Conservation (phyloP, 805 yeast genomes). For the Candida alai region DNA sequence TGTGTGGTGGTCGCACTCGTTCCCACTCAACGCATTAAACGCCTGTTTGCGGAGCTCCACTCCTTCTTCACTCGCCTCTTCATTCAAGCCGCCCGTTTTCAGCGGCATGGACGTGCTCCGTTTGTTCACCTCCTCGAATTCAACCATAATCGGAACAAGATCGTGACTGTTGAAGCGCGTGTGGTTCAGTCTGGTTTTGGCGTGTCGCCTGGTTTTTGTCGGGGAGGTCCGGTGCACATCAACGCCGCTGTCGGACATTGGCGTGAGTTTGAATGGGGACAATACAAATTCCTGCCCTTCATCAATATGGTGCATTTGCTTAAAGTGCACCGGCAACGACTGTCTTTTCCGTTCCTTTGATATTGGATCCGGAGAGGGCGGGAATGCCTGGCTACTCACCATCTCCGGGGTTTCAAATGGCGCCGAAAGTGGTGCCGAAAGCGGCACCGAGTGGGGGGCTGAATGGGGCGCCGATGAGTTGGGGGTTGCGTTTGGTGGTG, state of each 20-base stretch:
- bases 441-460: too few relatives aligned
- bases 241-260: not conserved
- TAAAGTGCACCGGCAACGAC: slow-evolving; percentile 32
- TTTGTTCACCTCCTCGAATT: slow-evolving; percentile 27
- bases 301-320: slow-evolving; percentile 15
- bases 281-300: slow-evolving; percentile 34
- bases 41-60: slow-evolving; percentile 18
- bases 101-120: slow-evolving; percentile 27
- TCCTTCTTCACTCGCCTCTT: slow-evolving; percentile 8
- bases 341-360: slow-evolving; percentile 25
- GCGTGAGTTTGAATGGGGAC: slow-evolving; percentile 38
- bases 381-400: too few relatives aligned
- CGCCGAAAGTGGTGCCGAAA: too few relatives aligned
- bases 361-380: slow-evolving; percentile 33
- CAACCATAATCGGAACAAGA: slow-evolving; percentile 40
- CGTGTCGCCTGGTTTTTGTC: slow-evolving; percentile 21
- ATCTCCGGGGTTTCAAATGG: too few relatives aligned
- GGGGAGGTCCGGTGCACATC: not conserved
- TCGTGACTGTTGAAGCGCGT: slow-evolving; percentile 41
- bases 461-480: too few relatives aligned
- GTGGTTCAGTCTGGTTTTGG: slow-evolving; percentile 30
- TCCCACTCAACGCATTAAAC: slow-evolving; percentile 29
- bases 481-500: too few relatives aligned
- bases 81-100: slow-evolving; percentile 11
- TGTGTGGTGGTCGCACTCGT: slow-evolving; percentile 9